Evolutionary conservation across 2,329 filamentous ascomycete species (phyloP), one percentile per base, ranked within the genome.

Genomic region (Ascomycota sp.): DNA sequence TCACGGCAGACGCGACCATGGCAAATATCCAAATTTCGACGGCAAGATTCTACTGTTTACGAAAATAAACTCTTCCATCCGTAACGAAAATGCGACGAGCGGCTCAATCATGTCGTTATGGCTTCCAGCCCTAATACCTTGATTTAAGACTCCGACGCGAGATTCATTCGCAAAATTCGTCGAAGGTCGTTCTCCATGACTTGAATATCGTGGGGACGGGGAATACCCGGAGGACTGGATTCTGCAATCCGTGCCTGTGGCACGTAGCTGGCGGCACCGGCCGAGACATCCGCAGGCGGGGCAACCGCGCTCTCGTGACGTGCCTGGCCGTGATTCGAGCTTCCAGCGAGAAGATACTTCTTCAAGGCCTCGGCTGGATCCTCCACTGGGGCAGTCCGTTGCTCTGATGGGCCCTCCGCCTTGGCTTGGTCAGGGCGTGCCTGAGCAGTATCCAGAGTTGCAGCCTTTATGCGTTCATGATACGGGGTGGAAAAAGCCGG

Each of bases 401-500:
- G 8, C 34, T n/a, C n/a, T n/a, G n/a, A 23, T 20, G 36, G 28
- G 30, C 33, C 33, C 15, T 33, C 34, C 19, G 28, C 28, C 11
- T 30, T 35, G 12, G 37, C 36, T 27, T 35, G 31, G n/a, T 30
- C 32, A 26, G 30, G 23, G 8, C 35, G 35, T 3, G 36, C 31
- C 9, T 39, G 44, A 31, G 43, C 38, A 23, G 48, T 46, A 25
- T 32, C 44, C 8, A 52, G 47, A 12, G 57, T 59, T 15, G 61
- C 65, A 30, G 67, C 68, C 33, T 59, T 61, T 34, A 75, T 71
- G 26, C 69, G 63, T 35, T 74, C 66, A 5, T 64, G 54, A 39
- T 70, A 75, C 0, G 69, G 67, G 0, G 73, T 75, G 4, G 75
- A 73, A 46, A 80, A 79, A 2, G 75, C 65, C 20, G 72, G 72